Conservation (phyloP, 2,329 filamentous ascomycete genomes). For the Pyricularia pennisetigena region DNA sequence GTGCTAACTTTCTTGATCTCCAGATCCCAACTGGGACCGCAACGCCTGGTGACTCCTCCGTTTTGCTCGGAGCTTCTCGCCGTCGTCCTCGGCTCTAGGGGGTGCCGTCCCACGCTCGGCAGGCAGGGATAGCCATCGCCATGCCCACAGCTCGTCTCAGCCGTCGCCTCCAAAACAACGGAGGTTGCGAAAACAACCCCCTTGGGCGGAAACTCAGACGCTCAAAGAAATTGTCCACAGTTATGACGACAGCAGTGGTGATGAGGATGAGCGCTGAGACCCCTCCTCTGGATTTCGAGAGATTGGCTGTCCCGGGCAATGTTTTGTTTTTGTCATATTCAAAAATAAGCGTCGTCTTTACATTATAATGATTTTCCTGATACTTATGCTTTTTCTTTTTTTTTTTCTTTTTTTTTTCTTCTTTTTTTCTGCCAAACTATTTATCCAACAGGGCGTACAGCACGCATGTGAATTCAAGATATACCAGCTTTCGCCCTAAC, state of each 20-base stretch:
- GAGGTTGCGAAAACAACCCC: constrained; percentile 32
- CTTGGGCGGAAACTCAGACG: constrained; percentile 18
- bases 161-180: constrained; percentile 20
- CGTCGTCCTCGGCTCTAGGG: background rate
- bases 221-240: constrained; percentile 14
- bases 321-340: background rate
- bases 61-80: constrained; percentile 19
- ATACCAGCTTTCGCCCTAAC: background rate
- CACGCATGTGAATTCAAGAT: background rate
- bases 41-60: constrained; percentile 64
- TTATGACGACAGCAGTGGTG: background rate
- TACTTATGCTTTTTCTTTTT: background rate
- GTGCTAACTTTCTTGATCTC: background rate
- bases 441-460: background rate
- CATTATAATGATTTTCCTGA: background rate
- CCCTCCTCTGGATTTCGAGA: background rate
- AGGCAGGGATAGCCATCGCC: background rate
- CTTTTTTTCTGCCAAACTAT: background rate
- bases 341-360: background rate
- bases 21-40: constrained; percentile 82
- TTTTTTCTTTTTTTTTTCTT: background rate
- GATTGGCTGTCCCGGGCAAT: background rate
- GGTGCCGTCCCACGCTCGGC: constrained; percentile 1
- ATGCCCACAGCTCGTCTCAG: constrained; percentile 6
- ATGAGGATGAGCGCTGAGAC: background rate